Evolutionary conservation across 164 flowering plant species (phyloP).

Genomic region (Brasenia schreberi): DNA sequence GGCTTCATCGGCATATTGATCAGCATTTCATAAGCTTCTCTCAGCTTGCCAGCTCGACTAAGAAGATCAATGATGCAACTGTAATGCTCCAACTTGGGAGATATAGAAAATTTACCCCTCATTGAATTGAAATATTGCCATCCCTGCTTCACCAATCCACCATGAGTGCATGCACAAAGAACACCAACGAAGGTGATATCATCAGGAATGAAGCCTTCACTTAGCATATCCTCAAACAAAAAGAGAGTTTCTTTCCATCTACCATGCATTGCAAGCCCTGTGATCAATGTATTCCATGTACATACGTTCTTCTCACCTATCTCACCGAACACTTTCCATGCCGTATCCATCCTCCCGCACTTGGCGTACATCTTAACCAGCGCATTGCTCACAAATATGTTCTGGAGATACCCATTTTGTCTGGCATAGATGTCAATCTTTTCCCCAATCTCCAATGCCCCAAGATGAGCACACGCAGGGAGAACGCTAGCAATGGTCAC

Average conservation of each 20-base stretch:
- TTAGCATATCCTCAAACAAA: slow-evolving; percentile 51
- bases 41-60: slow-evolving; percentile 59
- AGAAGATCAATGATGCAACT: slow-evolving; percentile 84
- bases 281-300: slow-evolving; percentile 85
- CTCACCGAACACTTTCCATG: slow-evolving; percentile 44
- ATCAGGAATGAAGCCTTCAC: slow-evolving; percentile 41
- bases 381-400: slow-evolving; percentile 58
- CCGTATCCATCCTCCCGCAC: slow-evolving; percentile 58
- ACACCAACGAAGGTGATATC: slow-evolving; percentile 76
- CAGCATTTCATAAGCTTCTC: slow-evolving; percentile 52
- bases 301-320: slow-evolving; percentile 47
- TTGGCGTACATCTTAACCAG: slow-evolving; percentile 71
- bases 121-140: slow-evolving; percentile 39
- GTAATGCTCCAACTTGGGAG: slow-evolving; percentile 70
- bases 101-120: slow-evolving; percentile 22
- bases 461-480: slow-evolving; percentile 79
- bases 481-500: slow-evolving; percentile 72
- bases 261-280: slow-evolving; percentile 80
- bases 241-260: slow-evolving; percentile 37
- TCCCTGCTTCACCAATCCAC: slow-evolving; percentile 48
- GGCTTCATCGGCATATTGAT: slow-evolving; percentile 67
- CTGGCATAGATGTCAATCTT: slow-evolving; percentile 54
- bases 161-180: slow-evolving; percentile 73
- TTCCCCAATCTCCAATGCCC: slow-evolving; percentile 68
- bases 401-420: slow-evolving; percentile 33